Conservation (phyloP, 2,329 filamentous ascomycete species). For the Fusarium temperatum region DNA sequence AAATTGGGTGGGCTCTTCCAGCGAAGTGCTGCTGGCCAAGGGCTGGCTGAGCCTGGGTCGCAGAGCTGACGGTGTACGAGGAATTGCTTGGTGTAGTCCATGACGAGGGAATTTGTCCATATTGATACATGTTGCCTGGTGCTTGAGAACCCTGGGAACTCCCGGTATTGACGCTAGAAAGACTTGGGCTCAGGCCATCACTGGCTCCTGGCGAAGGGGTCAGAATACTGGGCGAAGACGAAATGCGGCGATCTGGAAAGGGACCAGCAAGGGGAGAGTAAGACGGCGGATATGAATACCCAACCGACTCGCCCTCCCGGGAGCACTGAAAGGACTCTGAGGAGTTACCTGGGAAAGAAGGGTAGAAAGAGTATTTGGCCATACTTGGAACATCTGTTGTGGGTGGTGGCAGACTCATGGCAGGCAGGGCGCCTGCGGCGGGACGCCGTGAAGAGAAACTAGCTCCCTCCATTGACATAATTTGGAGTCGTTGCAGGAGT, state of each 20-base stretch:
- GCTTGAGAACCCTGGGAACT: constrained; percentile 67
- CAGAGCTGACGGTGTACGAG: constrained; percentile 64
- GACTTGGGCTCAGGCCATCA: constrained; percentile 70
- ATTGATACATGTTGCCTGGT: constrained; percentile 59
- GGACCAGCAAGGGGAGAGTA: constrained; percentile 40
- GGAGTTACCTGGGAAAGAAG: constrained; percentile 32
- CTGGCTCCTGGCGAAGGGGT: constrained; percentile 58
- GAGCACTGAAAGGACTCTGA: constrained; percentile 36
- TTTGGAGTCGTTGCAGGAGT: not conserved
- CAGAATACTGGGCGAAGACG: constrained; percentile 47
- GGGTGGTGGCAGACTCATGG: constrained; percentile 50
- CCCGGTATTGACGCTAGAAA: constrained; percentile 68
- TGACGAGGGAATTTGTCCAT: constrained; percentile 62
- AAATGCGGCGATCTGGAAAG: constrained; percentile 41
- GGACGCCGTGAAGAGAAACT: constrained; percentile 49
- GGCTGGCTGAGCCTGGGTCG: constrained; percentile 43
- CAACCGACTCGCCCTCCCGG: constrained; percentile 36
- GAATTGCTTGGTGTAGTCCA: constrained; percentile 66
- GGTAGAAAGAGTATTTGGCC: constrained; percentile 39
- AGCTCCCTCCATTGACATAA: constrained; percentile 42
- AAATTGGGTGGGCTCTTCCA: constrained; percentile 49
- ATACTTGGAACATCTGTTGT: constrained; percentile 51
- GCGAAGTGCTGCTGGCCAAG: constrained; percentile 43
- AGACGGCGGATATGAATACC: constrained; percentile 36
- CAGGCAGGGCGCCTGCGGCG: constrained; percentile 46